Evolutionary conservation across 371 early-diverging fungal species (phyloP).

Genomic region (Mucor piriformis): DNA sequence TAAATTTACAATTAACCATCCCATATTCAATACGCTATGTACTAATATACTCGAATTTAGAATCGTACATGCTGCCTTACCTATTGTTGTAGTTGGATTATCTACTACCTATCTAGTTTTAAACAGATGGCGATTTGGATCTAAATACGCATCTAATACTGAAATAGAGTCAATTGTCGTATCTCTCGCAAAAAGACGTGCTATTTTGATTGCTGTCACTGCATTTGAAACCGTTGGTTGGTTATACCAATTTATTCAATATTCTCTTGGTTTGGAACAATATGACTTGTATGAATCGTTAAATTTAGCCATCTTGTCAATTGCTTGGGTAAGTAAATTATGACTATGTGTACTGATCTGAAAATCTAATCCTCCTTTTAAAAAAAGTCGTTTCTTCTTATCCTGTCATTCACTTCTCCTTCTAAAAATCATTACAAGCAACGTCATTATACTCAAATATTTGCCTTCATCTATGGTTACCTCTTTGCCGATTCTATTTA

Average conservation of each 20-base stretch:
- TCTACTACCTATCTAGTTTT: neutral
- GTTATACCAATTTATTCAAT: slow-evolving; percentile 10
- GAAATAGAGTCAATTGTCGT: slow-evolving; percentile 9
- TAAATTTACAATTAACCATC: neutral
- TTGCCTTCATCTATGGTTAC: slow-evolving; percentile 8
- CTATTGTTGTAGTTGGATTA: slow-evolving; percentile 1
- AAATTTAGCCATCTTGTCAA: neutral
- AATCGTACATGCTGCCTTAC: slow-evolving; percentile 3
- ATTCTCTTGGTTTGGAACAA: neutral
- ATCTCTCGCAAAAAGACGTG: slow-evolving; percentile 10
- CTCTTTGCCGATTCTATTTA: slow-evolving; percentile 6
- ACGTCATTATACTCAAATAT: slow-evolving; percentile 13
- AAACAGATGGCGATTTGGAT: slow-evolving; percentile 5
- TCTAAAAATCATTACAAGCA: slow-evolving; percentile 19
- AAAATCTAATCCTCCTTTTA: neutral
- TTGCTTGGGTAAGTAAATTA: slow-evolving; percentile 16
- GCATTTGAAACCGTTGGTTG: slow-evolving; percentile 2
- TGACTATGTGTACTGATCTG: neutral
- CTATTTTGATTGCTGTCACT: neutral
- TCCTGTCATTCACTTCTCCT: slow-evolving; percentile 23
- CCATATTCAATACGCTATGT: neutral
- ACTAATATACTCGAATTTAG: neutral
- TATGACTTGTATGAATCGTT: slow-evolving; percentile 3
- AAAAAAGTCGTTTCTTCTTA: slow-evolving; percentile 5
- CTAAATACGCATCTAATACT: slow-evolving; percentile 1